Evolutionary conservation across 2,329 filamentous ascomycete genomes (phyloP).

Genomic region (Chrysoporthe austroafricana): DNA sequence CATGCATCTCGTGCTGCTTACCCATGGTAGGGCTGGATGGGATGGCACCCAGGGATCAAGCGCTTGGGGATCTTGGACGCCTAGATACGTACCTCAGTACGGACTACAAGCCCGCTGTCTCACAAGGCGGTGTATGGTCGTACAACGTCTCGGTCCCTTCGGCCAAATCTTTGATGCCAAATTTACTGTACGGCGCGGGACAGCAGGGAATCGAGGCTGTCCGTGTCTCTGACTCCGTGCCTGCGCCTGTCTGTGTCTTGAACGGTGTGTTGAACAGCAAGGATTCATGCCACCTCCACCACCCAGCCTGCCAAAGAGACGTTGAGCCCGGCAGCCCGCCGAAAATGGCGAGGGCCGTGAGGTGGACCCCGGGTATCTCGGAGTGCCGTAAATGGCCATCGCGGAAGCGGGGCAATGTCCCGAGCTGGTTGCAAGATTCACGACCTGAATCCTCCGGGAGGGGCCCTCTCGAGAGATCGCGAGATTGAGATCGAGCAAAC

Average conservation of each 20-base stretch:
- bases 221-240: not conserved
- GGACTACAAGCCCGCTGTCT: not conserved
- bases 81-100: not conserved
- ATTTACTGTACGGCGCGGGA: slow-evolving; percentile 3
- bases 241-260: not conserved
- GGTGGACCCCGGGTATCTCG: slow-evolving; percentile 3
- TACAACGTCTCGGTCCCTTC: slow-evolving; percentile 17
- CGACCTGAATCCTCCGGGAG: not conserved
- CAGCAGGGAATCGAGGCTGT: not conserved
- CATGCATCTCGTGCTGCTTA: slow-evolving; percentile 8
- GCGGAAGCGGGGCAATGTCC: not conserved
- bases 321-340: not conserved
- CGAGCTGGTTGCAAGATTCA: not conserved
- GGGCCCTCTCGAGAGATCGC: not conserved
- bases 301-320: not conserved
- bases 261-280: not conserved
- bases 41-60: slow-evolving; percentile 19
- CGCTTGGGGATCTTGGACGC: slow-evolving; percentile 5
- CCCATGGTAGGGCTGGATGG: slow-evolving; percentile 19
- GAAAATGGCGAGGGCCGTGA: slow-evolving; percentile 9
- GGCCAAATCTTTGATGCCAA: slow-evolving; percentile 12
- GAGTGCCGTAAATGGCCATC: not conserved
- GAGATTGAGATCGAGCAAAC: not conserved
- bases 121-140: slow-evolving; percentile 20
- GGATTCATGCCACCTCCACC: slow-evolving; percentile 22